phyloP scores from a whole-genome alignment of 805 yeast species.

The Nadsonia fulvescens region DNA sequence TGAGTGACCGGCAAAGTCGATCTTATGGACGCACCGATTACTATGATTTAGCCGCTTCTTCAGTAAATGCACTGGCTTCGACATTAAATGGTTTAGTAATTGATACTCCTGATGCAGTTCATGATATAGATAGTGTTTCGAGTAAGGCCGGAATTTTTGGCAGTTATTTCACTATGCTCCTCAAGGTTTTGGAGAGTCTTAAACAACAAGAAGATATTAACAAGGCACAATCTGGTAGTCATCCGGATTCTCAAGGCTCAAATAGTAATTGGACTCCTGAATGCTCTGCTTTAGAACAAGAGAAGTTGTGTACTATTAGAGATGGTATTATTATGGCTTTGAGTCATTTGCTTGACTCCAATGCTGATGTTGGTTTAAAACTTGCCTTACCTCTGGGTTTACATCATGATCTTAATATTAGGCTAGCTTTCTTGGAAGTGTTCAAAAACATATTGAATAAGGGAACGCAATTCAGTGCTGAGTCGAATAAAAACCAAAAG shows the following conservation, averaged over 20 bases:
- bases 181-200: slow-evolving; percentile 26
- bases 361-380: slow-evolving; percentile 59
- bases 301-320: slow-evolving; percentile 20
- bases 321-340: slow-evolving; percentile 49
- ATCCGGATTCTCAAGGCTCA: too few species aligned
- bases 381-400: slow-evolving; percentile 66
- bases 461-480: slow-evolving; percentile 16
- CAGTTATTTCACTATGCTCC: slow-evolving; percentile 28
- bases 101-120: slow-evolving; percentile 5
- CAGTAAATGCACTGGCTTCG: slow-evolving; percentile 4
- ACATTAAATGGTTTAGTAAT: slow-evolving; percentile 3
- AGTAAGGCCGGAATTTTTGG: slow-evolving; percentile 26
- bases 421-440: slow-evolving; percentile 60
- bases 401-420: slow-evolving; percentile 43
- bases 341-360: slow-evolving; percentile 51
- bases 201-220: slow-evolving; percentile 14
- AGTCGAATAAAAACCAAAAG: slow-evolving; percentile 8
- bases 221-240: too few species aligned
- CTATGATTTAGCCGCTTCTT: slow-evolving; percentile 2
- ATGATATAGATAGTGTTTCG: slow-evolving; percentile 15
- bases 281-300: slow-evolving; percentile 6
- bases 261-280: slow-evolving; percentile 2
- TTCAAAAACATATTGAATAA: slow-evolving; percentile 42
- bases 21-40: too few species aligned
- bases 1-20: too few species aligned